phyloP scores from a whole-genome alignment of 306 rosid species.

The Glycine soja region DNA sequence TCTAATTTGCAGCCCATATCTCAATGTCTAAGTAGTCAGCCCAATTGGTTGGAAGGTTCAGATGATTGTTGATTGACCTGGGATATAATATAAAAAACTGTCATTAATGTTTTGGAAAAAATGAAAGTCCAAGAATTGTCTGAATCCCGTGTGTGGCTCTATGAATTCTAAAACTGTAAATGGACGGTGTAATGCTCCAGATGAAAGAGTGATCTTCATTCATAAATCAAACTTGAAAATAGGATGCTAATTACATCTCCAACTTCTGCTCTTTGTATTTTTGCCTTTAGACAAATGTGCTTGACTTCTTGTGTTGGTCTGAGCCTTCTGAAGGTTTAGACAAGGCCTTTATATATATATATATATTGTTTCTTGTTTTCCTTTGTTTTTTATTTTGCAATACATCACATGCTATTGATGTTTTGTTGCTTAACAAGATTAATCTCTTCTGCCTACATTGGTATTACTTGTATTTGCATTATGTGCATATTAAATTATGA shows the following conservation, averaged over 20 bases:
- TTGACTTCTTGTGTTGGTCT: background rate
- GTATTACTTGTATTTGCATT: slow-evolving; percentile 7
- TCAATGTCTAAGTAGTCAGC: background rate
- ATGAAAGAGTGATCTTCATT: background rate
- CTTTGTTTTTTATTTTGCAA: slow-evolving; percentile 18
- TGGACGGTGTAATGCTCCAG: background rate
- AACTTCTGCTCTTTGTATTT: slow-evolving; percentile 2
- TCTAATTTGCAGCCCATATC: background rate
- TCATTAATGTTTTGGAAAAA: background rate
- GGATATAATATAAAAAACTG: too few relatives aligned
- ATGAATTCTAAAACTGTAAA: background rate
- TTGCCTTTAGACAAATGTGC: background rate
- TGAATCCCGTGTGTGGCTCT: background rate
- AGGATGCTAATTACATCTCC: background rate
- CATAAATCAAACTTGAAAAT: background rate
- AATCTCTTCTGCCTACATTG: slow-evolving; percentile 4
- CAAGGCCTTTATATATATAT: background rate
- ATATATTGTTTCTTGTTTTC: background rate
- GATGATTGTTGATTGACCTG: too few relatives aligned
- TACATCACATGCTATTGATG: background rate
- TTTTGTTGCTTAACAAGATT: slow-evolving; percentile 12
- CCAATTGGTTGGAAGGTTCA: background rate
- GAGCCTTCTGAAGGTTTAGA: slow-evolving; percentile 9
- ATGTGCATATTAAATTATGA: slow-evolving; percentile 33
- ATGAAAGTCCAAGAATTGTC: background rate